Base-by-base conservation (phyloP, 176 grass and related monocot species). In the Raddia distichophylla region DNA sequence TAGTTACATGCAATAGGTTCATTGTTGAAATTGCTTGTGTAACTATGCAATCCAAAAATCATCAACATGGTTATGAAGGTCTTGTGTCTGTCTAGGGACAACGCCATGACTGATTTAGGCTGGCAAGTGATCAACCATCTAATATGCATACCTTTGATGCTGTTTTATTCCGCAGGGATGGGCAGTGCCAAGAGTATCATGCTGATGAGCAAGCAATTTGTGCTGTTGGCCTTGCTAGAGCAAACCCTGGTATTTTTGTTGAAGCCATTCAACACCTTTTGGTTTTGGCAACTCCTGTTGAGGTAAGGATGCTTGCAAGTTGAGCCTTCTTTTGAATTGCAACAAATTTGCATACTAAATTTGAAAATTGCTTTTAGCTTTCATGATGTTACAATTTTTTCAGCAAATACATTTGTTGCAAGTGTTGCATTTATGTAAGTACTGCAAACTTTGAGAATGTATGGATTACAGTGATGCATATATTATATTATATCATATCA, bases 191-290 rank as follows among this genome's bases (percentile, higher is more conserved):
- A 85, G 92, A 91, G 74, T 61, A 98, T 89, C 91, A 83, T 68
- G 84, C 68, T 1, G 89, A 95, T 80, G 95, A 95, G 76, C 95
- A 98, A 88, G 88, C 89, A 44, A 93, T 98, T 86, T 91, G 91
- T 73, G 90, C 92, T 71, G 92, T 95, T 64, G 90, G 95, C 34
- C 92, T 98, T 82, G 90, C 92, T 74, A 98, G 66, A 82, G 84
- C 86, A 84, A 98, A 91, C 71, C 82, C 92, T 81, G 95, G 92
- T 50, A 89, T 98, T 82, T 98, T 98, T 76, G 84, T 98, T 83
- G 95, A 95, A 95, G 95, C 92, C 11, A 98, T 98, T 68, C 92
- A 95, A 62, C 90, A 91, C 81, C 81, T 98, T 86, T 93, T 98
- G 76, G 82, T 98, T 76, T 82, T 95, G 62, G 90, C 95, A 86